Evolutionary conservation across 2,329 filamentous ascomycete genomes (phyloP), one percentile per base, ranked within the genome.

Genomic region (Cordyceps tenuipes): DNA sequence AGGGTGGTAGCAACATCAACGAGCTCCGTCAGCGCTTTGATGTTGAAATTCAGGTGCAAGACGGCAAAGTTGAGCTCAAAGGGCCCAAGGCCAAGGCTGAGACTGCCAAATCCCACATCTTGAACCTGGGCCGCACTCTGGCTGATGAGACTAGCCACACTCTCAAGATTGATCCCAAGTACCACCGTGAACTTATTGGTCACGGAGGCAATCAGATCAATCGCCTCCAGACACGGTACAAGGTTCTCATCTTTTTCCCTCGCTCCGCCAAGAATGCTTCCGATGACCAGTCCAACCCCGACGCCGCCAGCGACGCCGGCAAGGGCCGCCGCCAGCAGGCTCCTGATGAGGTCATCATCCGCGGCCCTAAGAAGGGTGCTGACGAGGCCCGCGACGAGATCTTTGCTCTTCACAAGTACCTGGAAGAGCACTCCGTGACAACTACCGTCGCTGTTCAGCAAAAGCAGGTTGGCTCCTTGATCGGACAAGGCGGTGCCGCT

Each of bases 41-140:
- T 62, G 85, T 88, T 5, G 84, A 87, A 61, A 87, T 99, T 63
- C 91, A 97, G 74, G 88, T 97, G 44, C 87, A 95, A 66, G 90
- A 97, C 68, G 94, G 94, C 65, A 92, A 92, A 75, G 91, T 97
- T 54, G 91, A 96, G 74, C 85, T 99, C 67, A 97, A 95, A 79
- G 94, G 95, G 29, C 93, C 94, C 54, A 90, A 95, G 76, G 90
- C 91, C 55, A 97, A 97, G 80, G 91, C 92, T 1, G 91, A 96
- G 72, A 85, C 86, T 54, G 91, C 90, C 64, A 94, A 89, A 73
- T 78, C 86, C 44, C 86, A 96, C 69, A 97, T 99, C 66, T 79
- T 86, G 64, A 82, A 85, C 44, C 78, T 97, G 65, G 87, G 84
- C 46, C 91, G 89, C 72, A 89, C 89, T 71, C 83, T 96, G 68